phyloP scores from a whole-genome alignment of 495 filamentous ascomycete species.

The Terfezia claveryi region DNA sequence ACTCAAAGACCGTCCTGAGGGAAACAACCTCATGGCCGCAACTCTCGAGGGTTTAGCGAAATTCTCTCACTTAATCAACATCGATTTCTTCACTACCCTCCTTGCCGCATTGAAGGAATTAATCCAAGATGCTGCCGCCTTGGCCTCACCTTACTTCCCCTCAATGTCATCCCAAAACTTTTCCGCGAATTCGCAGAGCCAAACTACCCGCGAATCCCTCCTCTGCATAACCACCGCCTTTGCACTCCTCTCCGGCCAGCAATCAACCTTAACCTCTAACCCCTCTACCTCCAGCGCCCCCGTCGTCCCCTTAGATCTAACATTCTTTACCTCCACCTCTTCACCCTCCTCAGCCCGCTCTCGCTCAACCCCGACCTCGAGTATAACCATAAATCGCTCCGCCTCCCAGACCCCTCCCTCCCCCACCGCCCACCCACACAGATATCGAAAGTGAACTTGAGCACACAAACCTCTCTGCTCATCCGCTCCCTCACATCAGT shows the following conservation, averaged over 20 bases:
- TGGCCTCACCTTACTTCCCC: constrained; percentile 5
- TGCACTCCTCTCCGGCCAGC: constrained; percentile 75
- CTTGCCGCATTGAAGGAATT: constrained; percentile 85
- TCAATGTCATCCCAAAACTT: neutral
- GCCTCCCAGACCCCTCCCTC: constrained; percentile 50
- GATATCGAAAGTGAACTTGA: constrained; percentile 62
- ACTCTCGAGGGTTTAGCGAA: constrained; percentile 74
- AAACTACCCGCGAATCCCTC: constrained; percentile 64
- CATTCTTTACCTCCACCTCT: constrained; percentile 91
- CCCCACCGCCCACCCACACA: constrained; percentile 11
- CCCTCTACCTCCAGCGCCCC: neutral
- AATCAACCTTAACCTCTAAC: constrained; percentile 32
- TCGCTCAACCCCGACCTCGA: constrained; percentile 71
- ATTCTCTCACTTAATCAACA: constrained; percentile 90
- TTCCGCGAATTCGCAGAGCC: constrained; percentile 19
- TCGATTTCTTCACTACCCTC: constrained; percentile 92
- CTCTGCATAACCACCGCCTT: constrained; percentile 92
- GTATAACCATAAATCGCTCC: constrained; percentile 54
- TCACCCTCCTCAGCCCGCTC: constrained; percentile 54
- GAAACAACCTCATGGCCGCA: constrained; percentile 56
- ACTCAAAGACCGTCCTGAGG: constrained; percentile 51
- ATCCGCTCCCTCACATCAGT: constrained; percentile 61
- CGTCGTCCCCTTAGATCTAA: constrained; percentile 40
- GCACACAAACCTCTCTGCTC: constrained; percentile 76
- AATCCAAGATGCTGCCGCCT: constrained; percentile 41